phyloP scores from a whole-genome alignment of 73 alveolate genomes.

The Halteria grandinella region DNA sequence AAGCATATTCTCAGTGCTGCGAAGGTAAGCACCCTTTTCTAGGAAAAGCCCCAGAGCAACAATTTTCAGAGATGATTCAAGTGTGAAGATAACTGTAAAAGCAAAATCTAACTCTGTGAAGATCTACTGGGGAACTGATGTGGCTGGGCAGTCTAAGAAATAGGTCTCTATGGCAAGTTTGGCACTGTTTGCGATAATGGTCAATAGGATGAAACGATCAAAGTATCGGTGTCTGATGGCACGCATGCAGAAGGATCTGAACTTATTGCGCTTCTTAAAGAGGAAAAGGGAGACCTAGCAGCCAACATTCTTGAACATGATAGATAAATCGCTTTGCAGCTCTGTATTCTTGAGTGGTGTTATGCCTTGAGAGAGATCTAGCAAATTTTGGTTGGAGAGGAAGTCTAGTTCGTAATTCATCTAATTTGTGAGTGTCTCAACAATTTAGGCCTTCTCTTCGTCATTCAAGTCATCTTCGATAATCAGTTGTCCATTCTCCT shows the following conservation, averaged over 20 bases:
- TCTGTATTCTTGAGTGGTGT: no score
- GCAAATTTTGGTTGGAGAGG: no score
- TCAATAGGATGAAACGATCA: slow-evolving; percentile 55
- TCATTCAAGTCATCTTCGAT: no score
- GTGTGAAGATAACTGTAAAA: slow-evolving; percentile 78
- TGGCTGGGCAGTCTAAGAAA: slow-evolving; percentile 35
- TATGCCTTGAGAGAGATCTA: no score
- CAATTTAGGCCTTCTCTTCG: no score
- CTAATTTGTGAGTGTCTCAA: no score
- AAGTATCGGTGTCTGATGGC: slow-evolving; percentile 51
- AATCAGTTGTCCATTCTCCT: no score
- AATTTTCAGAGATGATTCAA: slow-evolving; percentile 80
- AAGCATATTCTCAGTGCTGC: slow-evolving; percentile 88
- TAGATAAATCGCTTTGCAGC: no score
- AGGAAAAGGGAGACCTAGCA: slow-evolving; percentile 67
- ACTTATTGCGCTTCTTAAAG: slow-evolving; percentile 64
- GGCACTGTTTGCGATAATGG: slow-evolving; percentile 53
- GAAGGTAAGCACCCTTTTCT: slow-evolving; percentile 83
- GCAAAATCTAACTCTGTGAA: slow-evolving; percentile 73
- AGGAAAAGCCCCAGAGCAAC: slow-evolving; percentile 87
- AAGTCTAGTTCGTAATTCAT: no score
- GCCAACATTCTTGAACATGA: slow-evolving; percentile 63
- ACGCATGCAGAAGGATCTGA: slow-evolving; percentile 57
- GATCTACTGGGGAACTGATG: no score
- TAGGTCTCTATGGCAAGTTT: slow-evolving; percentile 64